phyloP scores from a whole-genome alignment of 768 basidiomycete genomes.

The Panaeolus papilionaceus region DNA sequence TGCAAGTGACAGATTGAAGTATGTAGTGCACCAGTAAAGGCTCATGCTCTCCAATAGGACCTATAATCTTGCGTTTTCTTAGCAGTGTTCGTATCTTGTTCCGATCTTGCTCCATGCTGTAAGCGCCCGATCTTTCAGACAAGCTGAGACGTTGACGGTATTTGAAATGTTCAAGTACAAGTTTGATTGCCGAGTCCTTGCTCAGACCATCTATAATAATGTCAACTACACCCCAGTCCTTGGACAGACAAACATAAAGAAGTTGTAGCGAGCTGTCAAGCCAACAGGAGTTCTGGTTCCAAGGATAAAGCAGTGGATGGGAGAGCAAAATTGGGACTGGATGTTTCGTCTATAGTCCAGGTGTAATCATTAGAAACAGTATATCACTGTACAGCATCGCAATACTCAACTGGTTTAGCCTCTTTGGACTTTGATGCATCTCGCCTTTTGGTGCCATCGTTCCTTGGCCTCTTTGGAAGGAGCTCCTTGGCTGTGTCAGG shows the following conservation, averaged over 20 bases:
- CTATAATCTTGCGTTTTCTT: background rate
- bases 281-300: slow-evolving; percentile 12
- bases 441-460: background rate
- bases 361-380: no score
- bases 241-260: slow-evolving; percentile 3
- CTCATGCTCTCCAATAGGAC: background rate
- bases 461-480: background rate
- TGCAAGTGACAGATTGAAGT: background rate
- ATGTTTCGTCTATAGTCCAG: no score
- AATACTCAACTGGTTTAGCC: no score
- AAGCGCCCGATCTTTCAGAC: background rate
- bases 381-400: no score
- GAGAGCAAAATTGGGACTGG: background rate
- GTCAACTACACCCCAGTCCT: background rate
- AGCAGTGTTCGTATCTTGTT: background rate
- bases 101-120: background rate
- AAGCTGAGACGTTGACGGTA: background rate
- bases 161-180: background rate
- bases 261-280: slow-evolving; percentile 25
- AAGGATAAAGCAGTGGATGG: slow-evolving; percentile 17
- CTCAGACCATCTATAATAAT: background rate
- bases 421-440: no score
- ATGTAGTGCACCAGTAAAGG: background rate
- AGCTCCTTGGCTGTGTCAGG: slow-evolving; percentile 16
- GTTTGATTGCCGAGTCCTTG: background rate